Evolutionary conservation across 345 rosid genomes (phyloP).

Genomic region (Gynandropsis gynandra): DNA sequence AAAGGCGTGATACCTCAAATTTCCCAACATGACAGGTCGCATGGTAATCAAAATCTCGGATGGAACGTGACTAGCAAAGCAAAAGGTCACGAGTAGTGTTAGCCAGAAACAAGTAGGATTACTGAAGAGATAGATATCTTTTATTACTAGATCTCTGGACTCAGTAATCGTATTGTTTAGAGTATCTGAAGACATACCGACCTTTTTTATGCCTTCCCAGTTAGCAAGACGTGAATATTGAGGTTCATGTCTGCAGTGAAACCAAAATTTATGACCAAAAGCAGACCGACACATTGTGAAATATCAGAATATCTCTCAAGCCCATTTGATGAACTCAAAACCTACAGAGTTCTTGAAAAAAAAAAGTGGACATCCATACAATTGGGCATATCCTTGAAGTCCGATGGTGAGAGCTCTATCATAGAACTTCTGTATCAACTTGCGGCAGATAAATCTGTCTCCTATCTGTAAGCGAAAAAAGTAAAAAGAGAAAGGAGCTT

Average conservation of each 20-base stretch:
- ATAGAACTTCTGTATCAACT: conserved; percentile 60
- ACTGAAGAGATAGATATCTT: not conserved
- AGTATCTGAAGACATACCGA: conserved; percentile 24
- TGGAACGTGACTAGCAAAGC: conserved; percentile 58
- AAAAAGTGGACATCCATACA: conserved; percentile 45
- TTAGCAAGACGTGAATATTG: conserved; percentile 81
- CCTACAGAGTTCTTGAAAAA: conserved; percentile 7
- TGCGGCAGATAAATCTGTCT: conserved; percentile 72
- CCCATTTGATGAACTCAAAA: conserved; percentile 15
- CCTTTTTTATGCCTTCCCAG: conserved; percentile 93
- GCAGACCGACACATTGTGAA: conserved; percentile 4
- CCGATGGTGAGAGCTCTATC: conserved; percentile 84
- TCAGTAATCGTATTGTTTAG: not conserved
- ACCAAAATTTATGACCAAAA: conserved; percentile 19
- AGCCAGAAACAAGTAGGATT: not conserved
- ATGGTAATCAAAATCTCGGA: conserved; percentile 71
- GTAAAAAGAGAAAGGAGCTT: conserved; percentile 4
- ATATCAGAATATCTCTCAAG: conserved; percentile 6
- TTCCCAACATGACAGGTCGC: conserved; percentile 83
- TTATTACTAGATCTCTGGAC: not conserved
- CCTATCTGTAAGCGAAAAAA: conserved; percentile 53
- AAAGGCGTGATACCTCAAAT: conserved; percentile 56
- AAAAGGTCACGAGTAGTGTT: conserved; percentile 16
- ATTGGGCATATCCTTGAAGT: conserved; percentile 82
- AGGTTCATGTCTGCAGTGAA: conserved; percentile 70